Base-by-base conservation (phyloP, 495 filamentous ascomycete species). In the Aspergillus kassunensis region DNA sequence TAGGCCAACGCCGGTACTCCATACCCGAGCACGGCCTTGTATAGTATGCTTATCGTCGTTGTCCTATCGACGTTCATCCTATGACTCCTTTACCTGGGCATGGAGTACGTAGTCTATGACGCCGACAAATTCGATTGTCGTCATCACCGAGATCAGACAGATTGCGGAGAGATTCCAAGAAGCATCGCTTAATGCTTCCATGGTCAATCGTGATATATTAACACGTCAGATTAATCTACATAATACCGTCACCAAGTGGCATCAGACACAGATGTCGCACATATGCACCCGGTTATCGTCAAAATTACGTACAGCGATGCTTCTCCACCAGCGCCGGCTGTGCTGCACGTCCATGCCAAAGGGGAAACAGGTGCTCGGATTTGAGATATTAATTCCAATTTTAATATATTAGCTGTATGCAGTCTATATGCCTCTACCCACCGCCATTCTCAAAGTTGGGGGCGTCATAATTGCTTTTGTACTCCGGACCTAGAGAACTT, bases 221-320 rank as follows among this genome's bases (percentile, higher is more conserved):
- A 43, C 40, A 43, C 12, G 6, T n/a, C 1, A 25, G 41, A n/a
- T 15, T n/a, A 27, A 23, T 44, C 30, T n/a, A n/a, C 12, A 33
- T n/a, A 11, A 2, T 33, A 33, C 15, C n/a, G 5, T 3, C 34
- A 36, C n/a, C 7, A 18, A 36, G 34, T 10, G 13, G 13, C 7
- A 33, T 33, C 2, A 33, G 35, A 35, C 44, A 46, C 35, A 13
- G 27, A 50, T 55, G 47, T 48, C 54, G 31, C 52, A 51, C 47
- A 51, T 56, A 56, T 51, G 54, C 54, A 56, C 24, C 34, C 54
- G 42, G 49, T 43, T 56, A 44, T 46, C 51, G 42, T 31, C 51
- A 39, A 53, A 53, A 33, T 53, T 53, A 53, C 42, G 16, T 44
- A 52, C 51, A 53, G 42, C 33, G 9, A 10, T 41, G 48, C 23